These are phyloP conservation scores for Sanghuangporus sanghuang DNA, from an alignment of 1,284 basidiomycete genomes.

Conservation along the genomic window DNA sequence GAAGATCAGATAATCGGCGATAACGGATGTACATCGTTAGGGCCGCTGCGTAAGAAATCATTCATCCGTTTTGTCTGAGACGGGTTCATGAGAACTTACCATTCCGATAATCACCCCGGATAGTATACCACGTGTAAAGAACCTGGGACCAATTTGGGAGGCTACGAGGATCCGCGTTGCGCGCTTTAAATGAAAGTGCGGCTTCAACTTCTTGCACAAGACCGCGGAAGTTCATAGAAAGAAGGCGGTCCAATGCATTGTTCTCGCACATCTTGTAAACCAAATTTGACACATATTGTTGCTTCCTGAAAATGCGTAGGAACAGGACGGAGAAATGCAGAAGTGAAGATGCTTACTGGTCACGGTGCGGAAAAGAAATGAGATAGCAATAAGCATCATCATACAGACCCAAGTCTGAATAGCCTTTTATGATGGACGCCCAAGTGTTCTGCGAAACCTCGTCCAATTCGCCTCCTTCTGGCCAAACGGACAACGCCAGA, in stretches of 20 bases:
- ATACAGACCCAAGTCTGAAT: constrained; percentile 67
- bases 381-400: constrained; percentile 83
- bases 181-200: constrained; percentile 88
- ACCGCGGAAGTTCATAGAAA: constrained; percentile 83
- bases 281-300: constrained; percentile 74
- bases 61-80: neutral
- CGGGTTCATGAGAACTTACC: constrained; percentile 47
- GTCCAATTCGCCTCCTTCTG: constrained; percentile 46
- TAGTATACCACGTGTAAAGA: constrained; percentile 91
- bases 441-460: constrained; percentile 46
- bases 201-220: constrained; percentile 87
- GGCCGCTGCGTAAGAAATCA: constrained; percentile 53
- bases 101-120: constrained; percentile 82
- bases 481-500: constrained; percentile 68
- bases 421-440: constrained; percentile 74
- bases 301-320: constrained; percentile 47
- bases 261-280: constrained; percentile 94
- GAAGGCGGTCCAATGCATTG: constrained; percentile 72
- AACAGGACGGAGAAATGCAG: constrained; percentile 12
- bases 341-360: constrained; percentile 53
- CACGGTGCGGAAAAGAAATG: constrained; percentile 67
- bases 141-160: constrained; percentile 88
- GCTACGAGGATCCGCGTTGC: constrained; percentile 87
- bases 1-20: constrained; percentile 65
- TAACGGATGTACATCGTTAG: constrained; percentile 94